Base-by-base conservation (phyloP, 1,139 yeast genomes). In the Zygosaccharomyces pseudobailii region DNA sequence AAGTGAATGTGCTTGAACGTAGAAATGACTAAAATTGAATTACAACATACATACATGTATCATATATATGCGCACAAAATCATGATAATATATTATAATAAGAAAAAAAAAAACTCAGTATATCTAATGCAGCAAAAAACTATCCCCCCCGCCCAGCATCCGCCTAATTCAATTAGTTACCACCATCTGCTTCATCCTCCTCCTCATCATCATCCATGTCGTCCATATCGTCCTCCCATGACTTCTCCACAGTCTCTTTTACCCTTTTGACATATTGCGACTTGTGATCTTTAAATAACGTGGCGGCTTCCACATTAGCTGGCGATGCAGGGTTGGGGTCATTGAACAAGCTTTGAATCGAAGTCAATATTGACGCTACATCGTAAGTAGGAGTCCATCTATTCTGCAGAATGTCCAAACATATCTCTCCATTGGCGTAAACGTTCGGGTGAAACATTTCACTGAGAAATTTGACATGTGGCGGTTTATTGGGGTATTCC, bases 361-460 rank as follows among this genome's bases (percentile, higher is more conserved):
- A 87, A 1, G 98, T 92, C 58, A 92, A 73, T 47, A 92, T 92
- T 25, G 96, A 89, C n/a, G 96, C 90, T 36, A 92, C 99, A 63
- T 94, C 98, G 64, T 92, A 94, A 0, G 98, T 94, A 13, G 99
- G 99, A 21, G 96, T 86, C 99, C 99, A 92, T 63, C 97, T 76
- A 71, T 92, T 94, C 64, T 92, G 98, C 55, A 92, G 74, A 56
- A 92, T 92, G 70, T 94, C 99, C 55, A 92, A 77, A 71, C 99
- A 92, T 55, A 92, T 79, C 63, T 92, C 98, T 30, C 99, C 98
- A 40, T 84, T 79, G 21, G 96, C 96, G 64, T 92, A 92, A 6
- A 92, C 97, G 65, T 92, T 92, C 6, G 98, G 99, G 66, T 92
- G 99, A 68, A 94, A 92, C 96, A 92, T 92, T 60, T 87, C 94